phyloP scores from a whole-genome alignment of 2,329 filamentous ascomycete genomes.

The Microcera coccophila region DNA sequence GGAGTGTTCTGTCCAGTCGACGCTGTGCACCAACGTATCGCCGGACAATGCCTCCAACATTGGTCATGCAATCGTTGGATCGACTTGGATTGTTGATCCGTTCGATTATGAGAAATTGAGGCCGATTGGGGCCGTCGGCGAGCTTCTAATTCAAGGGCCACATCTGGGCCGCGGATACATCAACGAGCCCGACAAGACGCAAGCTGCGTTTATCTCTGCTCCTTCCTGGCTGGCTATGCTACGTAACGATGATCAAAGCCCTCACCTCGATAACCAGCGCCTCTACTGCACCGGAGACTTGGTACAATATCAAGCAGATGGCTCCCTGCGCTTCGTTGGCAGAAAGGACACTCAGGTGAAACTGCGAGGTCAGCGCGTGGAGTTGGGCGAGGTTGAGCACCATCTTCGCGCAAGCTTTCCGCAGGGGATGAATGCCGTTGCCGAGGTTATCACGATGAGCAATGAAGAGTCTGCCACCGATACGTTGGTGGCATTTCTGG shows the following conservation, averaged over 20 bases:
- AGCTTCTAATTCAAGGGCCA: slow-evolving; percentile 37
- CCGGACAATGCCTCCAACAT: slow-evolving; percentile 1
- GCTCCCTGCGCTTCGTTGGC: slow-evolving; percentile 41
- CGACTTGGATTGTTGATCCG: slow-evolving; percentile 4
- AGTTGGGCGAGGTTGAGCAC: slow-evolving; percentile 31
- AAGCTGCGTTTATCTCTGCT: slow-evolving; percentile 28
- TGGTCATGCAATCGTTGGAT: background rate
- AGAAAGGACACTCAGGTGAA: slow-evolving; percentile 55
- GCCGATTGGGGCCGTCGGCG: slow-evolving; percentile 5
- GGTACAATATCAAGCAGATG: slow-evolving; percentile 37
- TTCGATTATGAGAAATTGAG: background rate
- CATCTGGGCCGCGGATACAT: slow-evolving; percentile 48
- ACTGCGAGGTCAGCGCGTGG: slow-evolving; percentile 52
- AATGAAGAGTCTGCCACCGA: no score
- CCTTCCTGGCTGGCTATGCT: slow-evolving; percentile 3
- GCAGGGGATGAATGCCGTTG: no score
- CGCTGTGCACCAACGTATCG: background rate
- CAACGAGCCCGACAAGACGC: slow-evolving; percentile 35
- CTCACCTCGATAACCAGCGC: slow-evolving; percentile 9
- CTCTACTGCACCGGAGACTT: slow-evolving; percentile 46
- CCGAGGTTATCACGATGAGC: no score
- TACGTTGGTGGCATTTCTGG: no score
- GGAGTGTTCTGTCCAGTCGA: slow-evolving; percentile 1
- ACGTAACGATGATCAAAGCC: no score
- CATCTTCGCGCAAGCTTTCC: no score